A percentile compares a stretch with the other conserved stretches of the same genome.
Conservation (phyloP, 352 stramenopile genomes). For the Saprolegnia diclina region DNA sequence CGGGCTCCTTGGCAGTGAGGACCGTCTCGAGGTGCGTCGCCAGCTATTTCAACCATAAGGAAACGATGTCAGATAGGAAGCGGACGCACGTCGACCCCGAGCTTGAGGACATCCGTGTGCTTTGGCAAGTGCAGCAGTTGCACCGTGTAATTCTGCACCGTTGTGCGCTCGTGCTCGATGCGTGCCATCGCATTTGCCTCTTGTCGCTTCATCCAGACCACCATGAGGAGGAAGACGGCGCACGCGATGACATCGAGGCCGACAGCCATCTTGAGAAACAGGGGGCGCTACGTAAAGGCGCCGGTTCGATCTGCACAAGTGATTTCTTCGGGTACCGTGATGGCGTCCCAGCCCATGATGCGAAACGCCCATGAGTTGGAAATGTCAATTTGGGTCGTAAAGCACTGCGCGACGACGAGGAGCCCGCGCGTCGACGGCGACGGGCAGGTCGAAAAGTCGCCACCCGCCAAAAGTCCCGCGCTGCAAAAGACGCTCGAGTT, state of each 20-base stretch:
- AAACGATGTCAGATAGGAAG: neutral
- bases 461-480: conserved; percentile 44
- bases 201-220: conserved; percentile 69
- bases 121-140: conserved; percentile 59
- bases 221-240: conserved; percentile 54
- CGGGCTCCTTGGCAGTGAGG: conserved; percentile 39
- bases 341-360: conserved; percentile 74
- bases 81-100: conserved; percentile 48
- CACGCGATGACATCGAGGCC: conserved; percentile 66
- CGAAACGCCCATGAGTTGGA: conserved; percentile 64
- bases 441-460: conserved; percentile 50
- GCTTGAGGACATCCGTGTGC: conserved; percentile 52
- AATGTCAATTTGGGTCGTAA: conserved; percentile 70
- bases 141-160: conserved; percentile 69
- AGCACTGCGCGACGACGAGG: conserved; percentile 67
- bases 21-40: conserved; percentile 54
- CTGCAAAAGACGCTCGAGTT: conserved; percentile 40
- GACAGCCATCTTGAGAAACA: conserved; percentile 63
- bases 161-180: conserved; percentile 60
- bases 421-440: conserved; percentile 36
- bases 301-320: neutral
- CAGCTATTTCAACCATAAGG: conserved; percentile 38
- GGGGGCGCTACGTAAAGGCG: conserved; percentile 38
- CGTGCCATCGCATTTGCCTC: conserved; percentile 54
- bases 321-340: conserved; percentile 61